Evolutionary conservation across 331 rosid species (phyloP), one percentile per base, ranked within the genome.

Genomic region (Malus hybrid): DNA sequence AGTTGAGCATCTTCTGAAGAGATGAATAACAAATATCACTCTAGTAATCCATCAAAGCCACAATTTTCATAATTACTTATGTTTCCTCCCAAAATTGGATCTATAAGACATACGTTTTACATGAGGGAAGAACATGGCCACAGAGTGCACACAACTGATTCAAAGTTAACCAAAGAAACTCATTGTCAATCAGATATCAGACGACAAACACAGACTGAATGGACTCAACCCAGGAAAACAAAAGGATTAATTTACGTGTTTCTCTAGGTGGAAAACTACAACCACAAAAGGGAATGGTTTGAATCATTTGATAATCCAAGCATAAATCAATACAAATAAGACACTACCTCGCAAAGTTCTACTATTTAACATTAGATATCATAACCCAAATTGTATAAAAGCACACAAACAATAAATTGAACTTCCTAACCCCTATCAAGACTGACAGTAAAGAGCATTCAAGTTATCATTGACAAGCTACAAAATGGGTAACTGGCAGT

Each of bases 1-100:
- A 90, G 89, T 69, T 90, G 86, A 71, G 90, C 90, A 63, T 80
- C 88, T 81, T 90, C 92, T 90, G 88, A 36, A 39, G 31, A 67
- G 10, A 28, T 10, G 55, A 34, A 50, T 13, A 65, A 66, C 24
- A 65, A 66, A 67, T 39, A 50, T 65, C 56, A 42, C 19, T 65
- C 74, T 62, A 59, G 31, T 18, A 74, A 46, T 29, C 18, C 62
- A 75, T 15, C 67, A 72, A 6, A 74, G 65, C 50, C 39, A 27
- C 28, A 22, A 70, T 36, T 24, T 39, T 54, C 33, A 46, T 33
- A 62, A 44, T 8, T 62, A 28, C 6, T 6, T 62, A 8, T 60
- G n/a, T 42, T 29, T 69, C 29, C 57, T 36, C 61, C 55, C 50
- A 64, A 46, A 32, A 67, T 32, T 60, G 19, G 56, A 39, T 29